Evolutionary conservation across 768 basidiomycete species (phyloP).

Genomic region (Holtermannia corniformis): DNA sequence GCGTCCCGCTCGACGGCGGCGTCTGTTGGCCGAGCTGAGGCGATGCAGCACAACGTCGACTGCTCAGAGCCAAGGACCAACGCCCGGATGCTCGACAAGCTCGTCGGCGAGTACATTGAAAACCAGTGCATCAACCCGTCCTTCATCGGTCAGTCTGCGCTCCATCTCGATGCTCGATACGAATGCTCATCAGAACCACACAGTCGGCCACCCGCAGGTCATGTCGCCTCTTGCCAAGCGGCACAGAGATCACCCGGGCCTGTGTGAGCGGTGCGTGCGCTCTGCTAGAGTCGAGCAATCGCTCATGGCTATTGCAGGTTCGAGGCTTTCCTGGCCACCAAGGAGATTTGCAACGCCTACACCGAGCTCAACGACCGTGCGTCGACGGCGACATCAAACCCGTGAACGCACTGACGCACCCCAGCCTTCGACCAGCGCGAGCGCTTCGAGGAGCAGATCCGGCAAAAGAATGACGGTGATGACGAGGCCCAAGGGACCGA

Average conservation of each 20-base stretch:
- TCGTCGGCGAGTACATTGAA: slow-evolving; percentile 97
- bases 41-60: slow-evolving; percentile 75
- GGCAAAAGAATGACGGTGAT: slow-evolving; percentile 93
- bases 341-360: slow-evolving; percentile 98
- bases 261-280: slow-evolving; percentile 65
- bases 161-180: slow-evolving; percentile 1
- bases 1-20: slow-evolving; percentile 2
- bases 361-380: slow-evolving; percentile 92
- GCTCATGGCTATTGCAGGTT: slow-evolving; percentile 45
- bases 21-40: slow-evolving; percentile 1
- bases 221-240: slow-evolving; percentile 99
- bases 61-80: slow-evolving; percentile 95
- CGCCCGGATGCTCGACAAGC: slow-evolving; percentile 92
- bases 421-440: slow-evolving; percentile 58
- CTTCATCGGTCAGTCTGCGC: slow-evolving; percentile 63
- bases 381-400: slow-evolving; percentile 60
- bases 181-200: background rate
- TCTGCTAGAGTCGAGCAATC: background rate
- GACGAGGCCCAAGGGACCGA: slow-evolving; percentile 97
- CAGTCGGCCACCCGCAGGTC: slow-evolving; percentile 95
- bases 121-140: slow-evolving; percentile 90
- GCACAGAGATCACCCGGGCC: slow-evolving; percentile 90
- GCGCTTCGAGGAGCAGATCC: slow-evolving; percentile 84
- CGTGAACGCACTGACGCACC: background rate
- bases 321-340: slow-evolving; percentile 95